phyloP scores from a whole-genome alignment of 139 green algal species.

The Trebouxia sp. region DNA sequence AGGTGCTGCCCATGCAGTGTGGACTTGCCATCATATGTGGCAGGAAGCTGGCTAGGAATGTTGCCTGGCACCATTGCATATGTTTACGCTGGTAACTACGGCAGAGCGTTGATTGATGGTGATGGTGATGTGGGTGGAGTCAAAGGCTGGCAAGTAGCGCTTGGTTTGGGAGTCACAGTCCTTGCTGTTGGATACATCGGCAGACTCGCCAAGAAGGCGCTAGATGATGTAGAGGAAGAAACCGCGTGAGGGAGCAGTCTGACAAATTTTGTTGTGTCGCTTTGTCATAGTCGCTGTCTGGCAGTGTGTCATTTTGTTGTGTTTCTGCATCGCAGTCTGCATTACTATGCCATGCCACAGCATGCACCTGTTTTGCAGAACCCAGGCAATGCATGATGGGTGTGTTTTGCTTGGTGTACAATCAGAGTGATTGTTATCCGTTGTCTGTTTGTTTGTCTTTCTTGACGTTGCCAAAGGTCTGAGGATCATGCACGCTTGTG shows the following conservation, averaged over 20 bases:
- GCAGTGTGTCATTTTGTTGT: too few relatives aligned
- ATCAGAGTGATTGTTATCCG: too few relatives aligned
- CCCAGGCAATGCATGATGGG: too few relatives aligned
- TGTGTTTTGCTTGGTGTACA: too few relatives aligned
- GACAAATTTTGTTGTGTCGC: too few relatives aligned
- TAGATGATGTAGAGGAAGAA: constrained; percentile 58
- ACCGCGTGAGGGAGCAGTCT: not conserved
- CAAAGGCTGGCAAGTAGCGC: constrained; percentile 52
- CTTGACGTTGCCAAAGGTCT: too few relatives aligned
- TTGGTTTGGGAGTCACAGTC: constrained; percentile 60
- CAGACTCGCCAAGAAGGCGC: constrained; percentile 64
- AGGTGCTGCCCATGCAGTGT: constrained; percentile 78
- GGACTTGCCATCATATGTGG: constrained; percentile 78
- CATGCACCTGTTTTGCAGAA: too few relatives aligned
- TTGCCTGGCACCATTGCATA: constrained; percentile 92
- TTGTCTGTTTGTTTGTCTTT: too few relatives aligned
- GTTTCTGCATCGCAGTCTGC: too few relatives aligned
- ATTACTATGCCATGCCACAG: too few relatives aligned
- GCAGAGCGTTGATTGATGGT: constrained; percentile 56
- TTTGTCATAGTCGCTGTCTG: too few relatives aligned
- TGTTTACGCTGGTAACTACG: constrained; percentile 59
- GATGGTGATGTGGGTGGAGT: constrained; percentile 39
- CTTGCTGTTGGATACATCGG: constrained; percentile 74
- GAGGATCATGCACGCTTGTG: too few relatives aligned
- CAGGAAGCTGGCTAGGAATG: constrained; percentile 88